These are phyloP conservation scores for Pichia sp. DNA, from an alignment of 1,139 yeast species.

Conservation along the genomic window DNA sequence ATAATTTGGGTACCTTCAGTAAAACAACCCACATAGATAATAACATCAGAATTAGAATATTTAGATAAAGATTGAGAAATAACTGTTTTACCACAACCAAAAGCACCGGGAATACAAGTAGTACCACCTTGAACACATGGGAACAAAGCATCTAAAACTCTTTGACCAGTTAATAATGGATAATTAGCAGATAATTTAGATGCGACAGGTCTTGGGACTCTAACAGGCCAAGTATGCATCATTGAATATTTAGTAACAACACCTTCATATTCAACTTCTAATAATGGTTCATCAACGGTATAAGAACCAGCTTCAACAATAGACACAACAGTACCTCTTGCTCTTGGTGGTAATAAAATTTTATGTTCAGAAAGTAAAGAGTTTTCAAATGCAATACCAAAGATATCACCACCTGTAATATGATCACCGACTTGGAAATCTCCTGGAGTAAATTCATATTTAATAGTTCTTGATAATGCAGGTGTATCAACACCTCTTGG, in stretches of 20 bases:
- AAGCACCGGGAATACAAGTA: conserved; percentile 99
- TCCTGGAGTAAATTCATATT: conserved; percentile 80
- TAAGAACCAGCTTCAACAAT: conserved; percentile 89
- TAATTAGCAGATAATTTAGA: conserved; percentile 87
- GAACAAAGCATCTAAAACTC: conserved; percentile 94
- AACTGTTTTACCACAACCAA: conserved; percentile 99
- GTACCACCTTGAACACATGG: conserved; percentile 99
- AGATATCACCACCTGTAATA: conserved; percentile 96
- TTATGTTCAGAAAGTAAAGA: conserved; percentile 88
- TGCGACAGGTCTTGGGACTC: conserved; percentile 98
- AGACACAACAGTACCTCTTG: conserved; percentile 91
- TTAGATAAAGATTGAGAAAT: conserved; percentile 96
- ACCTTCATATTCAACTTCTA: conserved; percentile 95
- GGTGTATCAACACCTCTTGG: conserved; percentile 99
- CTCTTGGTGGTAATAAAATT: conserved; percentile 94
- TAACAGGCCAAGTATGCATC: conserved; percentile 99
- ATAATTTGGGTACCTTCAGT: conserved; percentile 37
- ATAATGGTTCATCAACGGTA: conserved; percentile 78
- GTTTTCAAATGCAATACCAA: conserved; percentile 90
- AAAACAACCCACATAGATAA: conserved; percentile 81
- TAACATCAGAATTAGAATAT: conserved; percentile 93
- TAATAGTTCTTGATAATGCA: conserved; percentile 71
- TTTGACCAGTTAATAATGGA: conserved; percentile 96
- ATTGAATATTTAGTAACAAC: conserved; percentile 73
- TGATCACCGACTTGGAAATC: conserved; percentile 91